Evolutionary conservation across 139 green algal genomes (phyloP).

Genomic region (Pleodorina starrii): DNA sequence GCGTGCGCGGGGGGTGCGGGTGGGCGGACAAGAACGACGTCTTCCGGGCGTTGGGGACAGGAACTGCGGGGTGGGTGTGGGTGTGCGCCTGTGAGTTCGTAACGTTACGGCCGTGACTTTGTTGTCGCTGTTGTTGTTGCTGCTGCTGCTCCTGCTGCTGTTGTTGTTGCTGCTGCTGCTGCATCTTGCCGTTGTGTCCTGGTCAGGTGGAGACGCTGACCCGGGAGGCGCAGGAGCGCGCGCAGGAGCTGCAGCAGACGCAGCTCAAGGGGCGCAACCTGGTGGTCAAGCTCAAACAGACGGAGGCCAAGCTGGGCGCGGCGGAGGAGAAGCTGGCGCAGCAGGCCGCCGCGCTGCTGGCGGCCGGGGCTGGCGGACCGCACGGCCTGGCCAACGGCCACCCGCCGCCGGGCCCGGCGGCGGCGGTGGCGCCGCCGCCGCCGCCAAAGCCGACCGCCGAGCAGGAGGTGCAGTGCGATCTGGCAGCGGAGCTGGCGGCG

Average conservation of each 20-base stretch:
- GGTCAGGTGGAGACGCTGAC: conserved; percentile 25
- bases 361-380: neutral
- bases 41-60: no score
- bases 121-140: no score
- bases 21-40: no score
- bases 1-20: no score
- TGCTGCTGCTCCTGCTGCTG: neutral
- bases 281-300: conserved; percentile 56
- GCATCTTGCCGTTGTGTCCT: neutral
- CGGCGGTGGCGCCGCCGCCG: neutral
- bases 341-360: neutral
- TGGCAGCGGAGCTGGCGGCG: neutral
- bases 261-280: conserved; percentile 56
- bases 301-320: conserved; percentile 49
- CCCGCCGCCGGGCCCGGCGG: neutral
- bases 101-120: no score
- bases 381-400: conserved; percentile 28
- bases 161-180: neutral
- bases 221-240: neutral
- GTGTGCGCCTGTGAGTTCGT: no score
- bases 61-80: no score
- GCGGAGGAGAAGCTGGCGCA: conserved; percentile 38
- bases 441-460: conserved; percentile 9
- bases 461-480: conserved; percentile 52
- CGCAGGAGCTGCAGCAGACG: conserved; percentile 44